A percentile compares a stretch with the other conserved stretches of the same genome.
Evolutionary conservation across 2,329 filamentous ascomycete genomes (phyloP).

Genomic region (Ampelomyces quisqualis): DNA sequence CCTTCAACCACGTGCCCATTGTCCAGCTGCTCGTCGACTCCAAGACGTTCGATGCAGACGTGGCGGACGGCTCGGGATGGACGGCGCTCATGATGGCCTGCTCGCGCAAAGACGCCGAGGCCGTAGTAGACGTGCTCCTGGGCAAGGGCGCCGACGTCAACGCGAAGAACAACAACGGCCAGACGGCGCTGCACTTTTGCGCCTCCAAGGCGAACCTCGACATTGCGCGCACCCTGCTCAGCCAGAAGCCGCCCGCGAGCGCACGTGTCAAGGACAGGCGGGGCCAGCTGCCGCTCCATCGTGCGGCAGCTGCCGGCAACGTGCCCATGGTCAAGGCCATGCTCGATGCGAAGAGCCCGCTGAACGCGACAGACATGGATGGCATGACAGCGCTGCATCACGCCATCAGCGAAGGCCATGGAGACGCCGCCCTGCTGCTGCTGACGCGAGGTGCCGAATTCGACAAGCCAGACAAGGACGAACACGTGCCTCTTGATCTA

Average conservation of each 20-base stretch:
- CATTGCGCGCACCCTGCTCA: constrained; percentile 73
- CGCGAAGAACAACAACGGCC: constrained; percentile 67
- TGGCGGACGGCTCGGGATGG: constrained; percentile 78
- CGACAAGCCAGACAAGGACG: constrained; percentile 73
- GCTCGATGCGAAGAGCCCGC: constrained; percentile 73
- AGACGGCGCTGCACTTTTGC: constrained; percentile 89
- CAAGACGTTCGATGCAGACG: constrained; percentile 79
- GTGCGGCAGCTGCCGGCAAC: constrained; percentile 85
- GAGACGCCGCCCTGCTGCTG: constrained; percentile 79
- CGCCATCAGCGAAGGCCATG: constrained; percentile 70
- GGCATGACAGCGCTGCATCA: constrained; percentile 92
- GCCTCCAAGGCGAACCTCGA: constrained; percentile 88
- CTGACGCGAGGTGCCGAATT: constrained; percentile 82
- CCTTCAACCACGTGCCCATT: constrained; percentile 76
- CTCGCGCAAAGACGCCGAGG: constrained; percentile 70
- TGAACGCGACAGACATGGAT: constrained; percentile 79
- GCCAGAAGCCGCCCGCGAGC: constrained; percentile 64
- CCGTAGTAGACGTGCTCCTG: constrained; percentile 67
- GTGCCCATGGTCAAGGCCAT: constrained; percentile 83
- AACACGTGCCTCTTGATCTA: constrained; percentile 71
- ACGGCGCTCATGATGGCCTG: constrained; percentile 81
- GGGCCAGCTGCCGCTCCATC: constrained; percentile 87
- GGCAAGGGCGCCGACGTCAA: constrained; percentile 71
- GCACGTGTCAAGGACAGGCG: constrained; percentile 79
- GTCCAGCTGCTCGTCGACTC: constrained; percentile 69